These are phyloP conservation scores for Pouteria glomerata DNA, from an alignment of 148 eudicot genomes.

Conservation along the genomic window DNA sequence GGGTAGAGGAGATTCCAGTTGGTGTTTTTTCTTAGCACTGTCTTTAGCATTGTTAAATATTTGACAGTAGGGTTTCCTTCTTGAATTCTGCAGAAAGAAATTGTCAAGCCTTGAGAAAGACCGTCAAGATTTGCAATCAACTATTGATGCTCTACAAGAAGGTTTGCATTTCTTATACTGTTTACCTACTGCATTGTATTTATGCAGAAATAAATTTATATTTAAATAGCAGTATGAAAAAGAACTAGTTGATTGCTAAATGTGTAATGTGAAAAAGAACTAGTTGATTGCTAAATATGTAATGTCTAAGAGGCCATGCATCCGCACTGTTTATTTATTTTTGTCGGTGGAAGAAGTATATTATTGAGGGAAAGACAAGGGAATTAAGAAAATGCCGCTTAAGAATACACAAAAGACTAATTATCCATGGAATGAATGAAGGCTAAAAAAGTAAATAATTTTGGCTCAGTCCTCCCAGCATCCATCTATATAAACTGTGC, in stretches of 20 bases:
- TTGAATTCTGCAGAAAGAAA: constrained; percentile 57
- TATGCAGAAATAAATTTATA: background rate
- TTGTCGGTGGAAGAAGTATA: no score
- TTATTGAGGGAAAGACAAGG: no score
- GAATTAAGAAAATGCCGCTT: no score
- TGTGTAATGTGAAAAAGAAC: no score
- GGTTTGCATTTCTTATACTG: constrained; percentile 35
- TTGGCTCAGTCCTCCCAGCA: no score
- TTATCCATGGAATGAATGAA: no score
- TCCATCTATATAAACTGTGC: no score
- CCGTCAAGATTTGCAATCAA: constrained; percentile 75
- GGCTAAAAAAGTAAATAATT: no score
- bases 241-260: no score
- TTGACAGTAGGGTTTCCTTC: constrained; percentile 1
- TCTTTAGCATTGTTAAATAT: background rate
- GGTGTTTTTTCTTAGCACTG: background rate
- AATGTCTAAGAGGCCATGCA: background rate
- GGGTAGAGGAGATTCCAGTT: background rate
- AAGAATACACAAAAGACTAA: no score
- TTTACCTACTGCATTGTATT: background rate
- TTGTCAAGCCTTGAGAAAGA: constrained; percentile 81
- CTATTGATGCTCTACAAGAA: constrained; percentile 87
- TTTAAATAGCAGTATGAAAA: background rate
- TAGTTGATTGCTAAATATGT: no score
- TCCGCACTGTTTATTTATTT: background rate